Conservation (phyloP, 2,329 filamentous ascomycete genomes). For the Venturia asperata region DNA sequence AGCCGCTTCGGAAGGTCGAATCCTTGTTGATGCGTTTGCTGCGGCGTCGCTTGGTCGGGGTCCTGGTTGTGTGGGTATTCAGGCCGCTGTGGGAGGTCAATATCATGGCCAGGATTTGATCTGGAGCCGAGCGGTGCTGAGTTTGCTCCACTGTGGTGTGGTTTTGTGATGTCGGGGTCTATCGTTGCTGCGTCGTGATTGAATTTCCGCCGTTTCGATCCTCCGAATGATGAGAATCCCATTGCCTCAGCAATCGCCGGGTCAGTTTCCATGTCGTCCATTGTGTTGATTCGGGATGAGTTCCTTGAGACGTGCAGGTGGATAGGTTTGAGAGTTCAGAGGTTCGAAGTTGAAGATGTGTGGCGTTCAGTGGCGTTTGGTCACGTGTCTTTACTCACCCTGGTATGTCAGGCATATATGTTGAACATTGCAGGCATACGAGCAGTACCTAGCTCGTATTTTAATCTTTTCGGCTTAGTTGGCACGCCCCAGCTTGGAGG, state of each 20-base stretch:
- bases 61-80: neutral
- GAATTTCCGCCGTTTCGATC: slow-evolving; percentile 16
- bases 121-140: slow-evolving; percentile 11
- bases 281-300: neutral
- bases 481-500: too few species aligned
- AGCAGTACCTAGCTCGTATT: too few species aligned
- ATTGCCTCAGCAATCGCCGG: slow-evolving; percentile 58
- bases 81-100: neutral
- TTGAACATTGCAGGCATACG: too few species aligned
- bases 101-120: neutral
- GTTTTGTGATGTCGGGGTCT: neutral
- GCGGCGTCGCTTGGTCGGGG: neutral
- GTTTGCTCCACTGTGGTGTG: slow-evolving; percentile 10
- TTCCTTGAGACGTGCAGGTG: neutral
- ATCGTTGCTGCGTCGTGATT: slow-evolving; percentile 6
- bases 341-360: neutral
- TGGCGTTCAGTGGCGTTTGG: neutral
- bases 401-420: too few species aligned
- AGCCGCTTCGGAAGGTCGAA: slow-evolving; percentile 2
- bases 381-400: neutral
- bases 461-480: too few species aligned
- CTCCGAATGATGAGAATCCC: slow-evolving; percentile 68
- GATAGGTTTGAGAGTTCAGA: neutral
- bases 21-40: neutral
- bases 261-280: slow-evolving; percentile 37